Evolutionary conservation across 2,329 filamentous ascomycete species (phyloP).

Genomic region (Paracamarosporium sp.): DNA sequence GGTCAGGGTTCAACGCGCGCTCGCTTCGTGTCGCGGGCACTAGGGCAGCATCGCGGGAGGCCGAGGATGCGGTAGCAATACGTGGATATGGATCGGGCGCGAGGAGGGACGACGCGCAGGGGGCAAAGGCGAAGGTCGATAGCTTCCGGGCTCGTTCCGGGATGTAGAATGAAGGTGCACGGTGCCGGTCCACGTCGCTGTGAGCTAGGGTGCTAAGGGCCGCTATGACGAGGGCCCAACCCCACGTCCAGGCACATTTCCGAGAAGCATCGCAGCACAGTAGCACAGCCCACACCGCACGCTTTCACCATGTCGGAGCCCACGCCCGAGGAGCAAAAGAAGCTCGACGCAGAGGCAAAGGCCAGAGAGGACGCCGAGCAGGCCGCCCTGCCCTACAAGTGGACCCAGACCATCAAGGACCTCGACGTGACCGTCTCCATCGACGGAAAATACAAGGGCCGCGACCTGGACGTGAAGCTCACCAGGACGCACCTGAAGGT

Average conservation of each 20-base stretch:
- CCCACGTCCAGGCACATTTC: not conserved
- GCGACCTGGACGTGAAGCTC: conserved; percentile 83
- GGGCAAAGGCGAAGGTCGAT: not conserved
- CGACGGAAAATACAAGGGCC: conserved; percentile 81
- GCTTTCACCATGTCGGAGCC: conserved; percentile 45
- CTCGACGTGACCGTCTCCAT: conserved; percentile 81
- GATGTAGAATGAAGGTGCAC: conserved; percentile 11
- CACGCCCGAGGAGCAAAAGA: conserved; percentile 61
- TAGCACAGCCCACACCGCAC: conserved; percentile 11
- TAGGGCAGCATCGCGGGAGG: conserved; percentile 38
- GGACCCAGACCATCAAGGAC: conserved; percentile 91
- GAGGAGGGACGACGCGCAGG: conserved; percentile 24
- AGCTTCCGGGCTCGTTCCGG: conserved; percentile 5
- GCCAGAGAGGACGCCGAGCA: conserved; percentile 87
- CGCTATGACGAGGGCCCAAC: conserved; percentile 7
- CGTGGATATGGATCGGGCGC: conserved; percentile 6
- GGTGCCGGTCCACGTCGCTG: not conserved
- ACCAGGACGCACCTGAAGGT: conserved; percentile 80
- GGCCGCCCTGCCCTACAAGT: conserved; percentile 92
- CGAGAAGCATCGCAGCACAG: no score
- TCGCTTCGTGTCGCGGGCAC: conserved; percentile 21
- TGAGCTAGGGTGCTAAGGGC: not conserved
- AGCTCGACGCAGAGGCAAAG: conserved; percentile 63
- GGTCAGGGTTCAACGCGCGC: conserved; percentile 13
- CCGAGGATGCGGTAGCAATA: conserved; percentile 15